Evolutionary conservation across 306 rosid genomes (phyloP).

Genomic region (Casuarina cunninghamiana): DNA sequence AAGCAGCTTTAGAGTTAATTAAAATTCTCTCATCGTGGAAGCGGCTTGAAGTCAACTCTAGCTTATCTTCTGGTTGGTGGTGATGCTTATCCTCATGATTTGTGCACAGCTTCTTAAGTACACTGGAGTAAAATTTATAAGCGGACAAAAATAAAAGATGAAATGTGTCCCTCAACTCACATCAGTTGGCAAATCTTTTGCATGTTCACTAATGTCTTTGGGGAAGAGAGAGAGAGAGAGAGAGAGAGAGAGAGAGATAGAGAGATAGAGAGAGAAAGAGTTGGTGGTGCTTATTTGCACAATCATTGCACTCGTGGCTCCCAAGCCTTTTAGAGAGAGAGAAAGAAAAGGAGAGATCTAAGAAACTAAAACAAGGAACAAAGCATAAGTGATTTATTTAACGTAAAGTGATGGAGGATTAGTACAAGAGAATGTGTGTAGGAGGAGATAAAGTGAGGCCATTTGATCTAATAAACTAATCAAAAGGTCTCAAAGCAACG

Average conservation of each 20-base stretch:
- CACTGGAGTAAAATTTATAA: background rate
- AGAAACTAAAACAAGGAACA: constrained; percentile 28
- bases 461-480: constrained; percentile 36
- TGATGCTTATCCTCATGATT: background rate
- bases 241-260: constrained; percentile 43
- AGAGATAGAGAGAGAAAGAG: constrained; percentile 44
- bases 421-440: constrained; percentile 34
- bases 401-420: constrained; percentile 31
- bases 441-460: constrained; percentile 33
- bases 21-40: too few relatives aligned
- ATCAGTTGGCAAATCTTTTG: constrained; percentile 31
- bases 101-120: background rate
- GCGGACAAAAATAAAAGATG: constrained; percentile 21
- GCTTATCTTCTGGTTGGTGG: background rate
- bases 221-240: constrained; percentile 42
- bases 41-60: background rate
- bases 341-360: constrained; percentile 32
- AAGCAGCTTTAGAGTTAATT: too few relatives aligned
- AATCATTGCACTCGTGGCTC: constrained; percentile 93
- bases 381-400: constrained; percentile 44
- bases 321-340: constrained; percentile 50
- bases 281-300: constrained; percentile 58
- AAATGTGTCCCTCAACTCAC: constrained; percentile 10
- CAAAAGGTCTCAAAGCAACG: constrained; percentile 29
- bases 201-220: constrained; percentile 6